Base-by-base conservation (phyloP, 2,329 filamentous ascomycete genomes). In the Atkinsonella hypoxylon region DNA sequence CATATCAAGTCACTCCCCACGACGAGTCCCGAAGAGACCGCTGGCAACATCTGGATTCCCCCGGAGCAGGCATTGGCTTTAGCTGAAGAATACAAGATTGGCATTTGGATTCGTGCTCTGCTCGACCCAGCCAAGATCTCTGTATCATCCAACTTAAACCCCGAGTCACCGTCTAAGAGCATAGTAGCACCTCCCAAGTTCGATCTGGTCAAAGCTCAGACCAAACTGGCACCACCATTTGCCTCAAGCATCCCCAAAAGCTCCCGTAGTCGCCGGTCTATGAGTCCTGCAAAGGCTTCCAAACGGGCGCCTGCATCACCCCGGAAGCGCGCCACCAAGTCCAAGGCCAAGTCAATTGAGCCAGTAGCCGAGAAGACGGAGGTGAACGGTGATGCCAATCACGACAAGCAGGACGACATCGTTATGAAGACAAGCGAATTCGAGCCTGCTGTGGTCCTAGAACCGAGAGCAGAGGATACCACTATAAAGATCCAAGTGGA, bases 11-110 rank as follows among this genome's bases (percentile, higher is more conserved):
- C 78, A 7, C 82, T 93, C 30, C 70, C 80, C 34, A 85, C 85
- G 31, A 94, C 90, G 10, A 95, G 89, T 59, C 77, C 77, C 51
- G 90, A 97, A 64, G 93, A 97, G 74, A 89, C 93, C 31, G 93
- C 93, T 26, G 93, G 93, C 44, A 98, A 96, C 67, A 82, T 98
- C 48, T 98, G 93, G 93, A 90, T 97, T 47, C 82, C 89, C 45
- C 89, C 91, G 6, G 76, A 84, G 57, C 70, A 81, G 80, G 93
- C 93, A 36, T 77, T 98, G 43, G 71, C 79, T 52, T 77, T 98
- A 12, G 87, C 91, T 48, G 82, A 87, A 44, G 90, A 97, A 67
- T 98, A 97, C 66, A 77, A 80, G 51, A 89, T 97, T 66, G 70
- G 77, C 46, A 76, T 85, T 43, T 98, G 93, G 93, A 88, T 98